Evolutionary conservation across 257 asterid genomes (phyloP).

Genomic region (Solanum acaule): DNA sequence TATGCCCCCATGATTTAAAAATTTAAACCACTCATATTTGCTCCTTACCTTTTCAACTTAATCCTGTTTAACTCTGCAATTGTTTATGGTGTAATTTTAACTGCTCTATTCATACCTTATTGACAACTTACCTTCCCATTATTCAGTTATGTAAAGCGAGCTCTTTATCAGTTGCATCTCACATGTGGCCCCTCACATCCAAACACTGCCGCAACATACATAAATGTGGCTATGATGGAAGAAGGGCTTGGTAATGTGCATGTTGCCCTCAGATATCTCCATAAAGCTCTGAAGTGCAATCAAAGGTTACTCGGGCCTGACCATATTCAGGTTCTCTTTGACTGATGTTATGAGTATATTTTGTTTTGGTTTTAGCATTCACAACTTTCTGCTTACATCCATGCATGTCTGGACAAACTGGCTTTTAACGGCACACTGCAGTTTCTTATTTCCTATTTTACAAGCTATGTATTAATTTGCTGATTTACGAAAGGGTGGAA

Average conservation of each 20-base stretch:
- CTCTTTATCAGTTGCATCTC: conserved; percentile 87
- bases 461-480: background rate
- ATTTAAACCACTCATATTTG: background rate
- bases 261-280: conserved; percentile 96
- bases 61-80: background rate
- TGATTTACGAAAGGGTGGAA: background rate
- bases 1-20: background rate
- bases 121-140: background rate
- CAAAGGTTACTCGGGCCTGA: conserved; percentile 80
- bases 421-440: background rate
- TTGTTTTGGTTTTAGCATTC: background rate
- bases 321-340: conserved; percentile 71
- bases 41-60: background rate
- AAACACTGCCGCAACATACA: conserved; percentile 97
- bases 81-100: background rate
- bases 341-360: background rate
- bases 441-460: background rate
- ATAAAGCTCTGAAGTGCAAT: conserved; percentile 97
- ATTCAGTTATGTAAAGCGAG: conserved; percentile 92
- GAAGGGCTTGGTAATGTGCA: conserved; percentile 99
- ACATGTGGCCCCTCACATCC: conserved; percentile 98
- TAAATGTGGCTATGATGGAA: conserved; percentile 99
- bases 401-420: background rate
- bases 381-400: background rate
- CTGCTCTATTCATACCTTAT: background rate